Base-by-base conservation (phyloP, 139 green algal genomes). In the Mychonastes homosphaera region DNA sequence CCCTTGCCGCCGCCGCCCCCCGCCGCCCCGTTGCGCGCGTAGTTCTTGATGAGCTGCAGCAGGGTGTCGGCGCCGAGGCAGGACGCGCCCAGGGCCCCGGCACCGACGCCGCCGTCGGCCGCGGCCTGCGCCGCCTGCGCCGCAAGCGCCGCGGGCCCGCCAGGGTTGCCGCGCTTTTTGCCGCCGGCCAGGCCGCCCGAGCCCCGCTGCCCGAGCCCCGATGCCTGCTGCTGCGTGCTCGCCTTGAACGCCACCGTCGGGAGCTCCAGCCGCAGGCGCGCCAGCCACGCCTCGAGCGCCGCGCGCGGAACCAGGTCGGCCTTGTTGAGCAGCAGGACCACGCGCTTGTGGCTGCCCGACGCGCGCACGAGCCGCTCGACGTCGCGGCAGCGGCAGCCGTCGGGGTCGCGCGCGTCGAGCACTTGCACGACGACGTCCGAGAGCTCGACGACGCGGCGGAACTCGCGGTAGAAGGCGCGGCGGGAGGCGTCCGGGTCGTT, bases 271-370 rank as follows among this genome's bases (percentile, higher is more conserved):
- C 92, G 77, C 40, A 98, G 78, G 64, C 94, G 87, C 67, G 87
- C 89, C 39, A 99, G 78, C 92, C 92, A 99, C 16, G 67, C 53
- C 71, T 94, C 83, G 4, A 76, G 84, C 18, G 85, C 82, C 55
- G 94, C 86, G 1, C 79, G 74, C 0, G 91, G 91, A 2, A 92
- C 87, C 77, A 96, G 67, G 69, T 96, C 88, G 35, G 83, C 89
- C 75, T 99, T 99, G 78, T 99, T 99, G 35, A 99, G 79, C 29
- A 99, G 80, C 58, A 99, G 76, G 40, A 99, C 73, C 52, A 99
- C 53, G 79, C 98, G 92, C 74, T 99, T 99, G 74, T 98, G 88
- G 9, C 73, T 68, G 1, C 83, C 72, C 53, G 95, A 91, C 63
- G 89, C 85, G 59, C 83, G 81, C 45, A 99, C 76, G 75, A 98